Evolutionary conservation across 129 eudicot species (phyloP).

Genomic region (Arctium minus): DNA sequence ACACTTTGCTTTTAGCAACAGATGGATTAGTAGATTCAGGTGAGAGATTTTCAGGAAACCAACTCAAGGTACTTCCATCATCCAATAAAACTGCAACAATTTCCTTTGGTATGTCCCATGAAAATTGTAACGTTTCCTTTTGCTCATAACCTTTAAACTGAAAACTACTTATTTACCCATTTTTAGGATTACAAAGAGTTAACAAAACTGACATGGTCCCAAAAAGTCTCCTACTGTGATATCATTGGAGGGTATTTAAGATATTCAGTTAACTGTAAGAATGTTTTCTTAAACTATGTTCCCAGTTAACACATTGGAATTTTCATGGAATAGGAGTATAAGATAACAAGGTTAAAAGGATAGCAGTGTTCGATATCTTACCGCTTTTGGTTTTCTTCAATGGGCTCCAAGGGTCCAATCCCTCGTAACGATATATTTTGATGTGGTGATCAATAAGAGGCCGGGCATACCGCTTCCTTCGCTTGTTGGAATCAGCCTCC

Average conservation of each 20-base stretch:
- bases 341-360: background rate
- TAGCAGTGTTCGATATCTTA: conserved; percentile 23
- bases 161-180: background rate
- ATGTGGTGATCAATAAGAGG: conserved; percentile 93
- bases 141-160: background rate
- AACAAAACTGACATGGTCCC: background rate
- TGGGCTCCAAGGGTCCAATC: conserved; percentile 86
- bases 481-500: conserved; percentile 98
- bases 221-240: background rate
- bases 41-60: too few species aligned
- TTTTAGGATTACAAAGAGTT: background rate
- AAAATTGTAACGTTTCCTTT: background rate
- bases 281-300: background rate
- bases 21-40: too few species aligned
- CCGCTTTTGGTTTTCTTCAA: conserved; percentile 69
- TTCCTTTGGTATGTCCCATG: background rate
- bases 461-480: conserved; percentile 95
- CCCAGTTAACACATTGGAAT: background rate
- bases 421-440: conserved; percentile 87
- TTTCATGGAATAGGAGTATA: background rate
- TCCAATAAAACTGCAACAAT: background rate
- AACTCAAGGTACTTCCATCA: background rate
- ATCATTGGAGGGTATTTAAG: conserved; percentile 7
- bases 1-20: too few species aligned
- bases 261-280: background rate